Conservation (phyloP, 2,329 filamentous ascomycete genomes). For the Apiospora hydei region DNA sequence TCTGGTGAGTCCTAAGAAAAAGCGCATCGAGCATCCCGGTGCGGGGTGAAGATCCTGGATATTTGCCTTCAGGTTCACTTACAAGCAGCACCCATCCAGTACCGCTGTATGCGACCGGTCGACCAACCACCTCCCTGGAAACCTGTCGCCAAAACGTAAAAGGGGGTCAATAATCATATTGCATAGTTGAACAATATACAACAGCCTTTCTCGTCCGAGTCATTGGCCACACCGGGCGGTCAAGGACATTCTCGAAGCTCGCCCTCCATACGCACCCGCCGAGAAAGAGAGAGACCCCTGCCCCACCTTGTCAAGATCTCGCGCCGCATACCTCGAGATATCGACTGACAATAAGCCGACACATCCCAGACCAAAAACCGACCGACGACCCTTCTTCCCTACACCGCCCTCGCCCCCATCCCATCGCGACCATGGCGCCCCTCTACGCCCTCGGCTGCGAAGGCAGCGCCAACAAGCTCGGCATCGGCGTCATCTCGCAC, state of each 20-base stretch:
- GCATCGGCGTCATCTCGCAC: slow-evolving; percentile 90
- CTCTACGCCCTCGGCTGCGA: slow-evolving; percentile 72
- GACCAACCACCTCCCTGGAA: not conserved
- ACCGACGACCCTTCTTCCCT: slow-evolving; percentile 2
- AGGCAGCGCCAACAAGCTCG: slow-evolving; percentile 97
- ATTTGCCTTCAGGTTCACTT: slow-evolving; percentile 10
- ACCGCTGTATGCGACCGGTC: not conserved
- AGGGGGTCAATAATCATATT: too few species aligned
- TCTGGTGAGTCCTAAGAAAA: not conserved
- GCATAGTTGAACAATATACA: not conserved
- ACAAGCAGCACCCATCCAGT: slow-evolving; percentile 1
- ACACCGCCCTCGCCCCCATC: not conserved
- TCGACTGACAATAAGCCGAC: too few species aligned
- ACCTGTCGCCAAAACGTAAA: not conserved
- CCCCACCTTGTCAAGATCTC: not conserved
- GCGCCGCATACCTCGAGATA: not conserved
- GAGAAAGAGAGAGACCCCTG: not conserved
- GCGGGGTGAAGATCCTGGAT: slow-evolving; percentile 10
- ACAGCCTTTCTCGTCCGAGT: not conserved
- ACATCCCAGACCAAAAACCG: not conserved
- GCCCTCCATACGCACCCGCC: not conserved
- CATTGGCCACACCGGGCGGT: not conserved
- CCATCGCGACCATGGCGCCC: slow-evolving; percentile 42
- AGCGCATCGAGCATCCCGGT: slow-evolving; percentile 5
- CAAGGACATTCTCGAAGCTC: not conserved